Base-by-base conservation (phyloP, 305 asterid species). In the Fraxinus greggii region DNA sequence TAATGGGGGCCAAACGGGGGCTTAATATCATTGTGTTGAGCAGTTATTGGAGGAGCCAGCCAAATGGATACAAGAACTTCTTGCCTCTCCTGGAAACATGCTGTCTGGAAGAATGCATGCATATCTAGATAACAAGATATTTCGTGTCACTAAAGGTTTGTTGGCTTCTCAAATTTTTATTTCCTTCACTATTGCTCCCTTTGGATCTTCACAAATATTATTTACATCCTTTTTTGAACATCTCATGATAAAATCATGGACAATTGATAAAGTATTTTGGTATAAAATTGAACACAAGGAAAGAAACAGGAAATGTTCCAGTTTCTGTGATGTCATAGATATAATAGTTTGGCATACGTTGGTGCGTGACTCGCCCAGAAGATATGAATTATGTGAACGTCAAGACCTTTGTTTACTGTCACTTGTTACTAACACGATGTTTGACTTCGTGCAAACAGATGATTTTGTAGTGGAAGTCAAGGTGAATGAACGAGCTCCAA, bases 1-100 rank as follows among this genome's bases (percentile, higher is more conserved):
- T 35, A 35, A 35, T 35, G 38, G n/a, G n/a, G n/a, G n/a, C n/a
- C n/a, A n/a, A n/a, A n/a, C n/a, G n/a, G 8, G 38, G 38, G 38
- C 38, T 35, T 35, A 19, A 23, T 84, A 61, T 76, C 69, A 76
- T 86, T 86, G 75, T 82, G 38, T 74, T 69, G 84, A 56, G 75
- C 98, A 96, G 99, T 89, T 96, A 80, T 80, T 85, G 78, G 94
- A 92, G 80, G 97, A 96, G 78, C 98, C 99, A 12, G 86, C 90
- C 84, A 81, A 77, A 56, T 81, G 79, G 77, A 84, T 96, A 85
- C 90, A 83, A 84, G 87, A 89, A 78, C 93, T 96, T 65, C 81
- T 96, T 73, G 81, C 86, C 65, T 87, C 97, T 36, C 97, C 95
- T 3, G 91, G 97, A 85, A 94, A 87, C 87, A 78, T 90, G 89